Percentiles rank a stretch among this genome's conserved stretches.
Evolutionary conservation across 768 basidiomycete species (phyloP).

Genomic region (Trametes villosa): DNA sequence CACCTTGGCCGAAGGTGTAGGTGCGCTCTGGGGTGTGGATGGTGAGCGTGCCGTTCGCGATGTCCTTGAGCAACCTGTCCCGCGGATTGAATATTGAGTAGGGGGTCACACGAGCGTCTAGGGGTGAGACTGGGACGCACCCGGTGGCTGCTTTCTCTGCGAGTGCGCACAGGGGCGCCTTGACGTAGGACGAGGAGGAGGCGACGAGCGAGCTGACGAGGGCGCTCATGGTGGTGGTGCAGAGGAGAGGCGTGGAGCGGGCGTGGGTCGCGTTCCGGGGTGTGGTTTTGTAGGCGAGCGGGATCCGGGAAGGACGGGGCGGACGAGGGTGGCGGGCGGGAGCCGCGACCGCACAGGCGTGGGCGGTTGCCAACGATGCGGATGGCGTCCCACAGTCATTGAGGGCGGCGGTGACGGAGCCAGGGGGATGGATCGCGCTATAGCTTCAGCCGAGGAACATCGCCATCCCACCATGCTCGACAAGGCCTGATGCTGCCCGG

Average conservation of each 20-base stretch:
- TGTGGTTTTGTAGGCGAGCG: too few relatives aligned
- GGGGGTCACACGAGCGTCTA: too few relatives aligned
- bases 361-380: constrained; percentile 3
- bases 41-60: constrained; percentile 51
- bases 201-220: neutral
- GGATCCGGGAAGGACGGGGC: neutral
- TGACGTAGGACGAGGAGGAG: constrained; percentile 1
- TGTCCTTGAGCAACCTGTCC: constrained; percentile 35
- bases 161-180: constrained; percentile 13
- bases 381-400: neutral
- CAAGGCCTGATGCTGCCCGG: too few relatives aligned
- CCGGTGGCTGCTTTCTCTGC: constrained; percentile 20
- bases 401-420: neutral
- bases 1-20: constrained; percentile 46
- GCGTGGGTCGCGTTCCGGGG: neutral
- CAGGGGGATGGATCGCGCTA: constrained; percentile 7
- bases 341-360: neutral
- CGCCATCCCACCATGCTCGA: neutral
- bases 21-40: constrained; percentile 50
- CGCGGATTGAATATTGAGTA: neutral
- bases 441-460: neutral
- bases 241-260: neutral
- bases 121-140: neutral
- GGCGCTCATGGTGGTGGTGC: constrained; percentile 4
- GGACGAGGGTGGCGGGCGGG: neutral